A percentile compares a stretch with the other conserved stretches of the same genome.
Evolutionary conservation across 2,329 filamentous ascomycete species (phyloP).

Genomic region (Aspergillus clavatus): DNA sequence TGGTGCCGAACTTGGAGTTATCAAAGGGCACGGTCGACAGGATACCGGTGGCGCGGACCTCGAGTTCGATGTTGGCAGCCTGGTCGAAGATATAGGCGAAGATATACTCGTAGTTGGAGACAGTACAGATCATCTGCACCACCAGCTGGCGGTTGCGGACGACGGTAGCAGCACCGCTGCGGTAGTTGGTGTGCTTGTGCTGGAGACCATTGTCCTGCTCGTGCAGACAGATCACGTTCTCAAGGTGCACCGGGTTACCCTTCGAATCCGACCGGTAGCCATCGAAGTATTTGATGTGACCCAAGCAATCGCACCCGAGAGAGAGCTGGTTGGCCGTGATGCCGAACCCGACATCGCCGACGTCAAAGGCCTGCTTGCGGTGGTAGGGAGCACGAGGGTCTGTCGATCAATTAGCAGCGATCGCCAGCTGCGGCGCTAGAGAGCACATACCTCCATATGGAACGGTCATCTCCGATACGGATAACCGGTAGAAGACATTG

Average conservation of each 20-base stretch:
- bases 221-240: constrained; percentile 65
- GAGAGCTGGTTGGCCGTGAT: constrained; percentile 65
- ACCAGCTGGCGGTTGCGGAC: constrained; percentile 64
- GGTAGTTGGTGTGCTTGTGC: constrained; percentile 70
- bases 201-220: constrained; percentile 67
- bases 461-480: constrained; percentile 63
- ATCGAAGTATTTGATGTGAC: constrained; percentile 64
- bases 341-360: constrained; percentile 64
- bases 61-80: constrained; percentile 62
- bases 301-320: constrained; percentile 66
- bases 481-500: constrained; percentile 62
- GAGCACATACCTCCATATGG: constrained; percentile 36
- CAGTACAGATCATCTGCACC: constrained; percentile 65
- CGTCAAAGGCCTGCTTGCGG: constrained; percentile 66
- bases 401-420: neutral
- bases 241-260: constrained; percentile 54
- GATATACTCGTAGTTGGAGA: constrained; percentile 71
- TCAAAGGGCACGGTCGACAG: constrained; percentile 64
- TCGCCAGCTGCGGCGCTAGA: neutral
- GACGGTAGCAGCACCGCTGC: constrained; percentile 59
- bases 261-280: constrained; percentile 56
- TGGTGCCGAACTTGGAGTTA: constrained; percentile 49
- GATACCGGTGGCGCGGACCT: constrained; percentile 65
- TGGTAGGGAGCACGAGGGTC: constrained; percentile 65
- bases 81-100: constrained; percentile 69